Evolutionary conservation across 2,329 filamentous ascomycete genomes (phyloP), one percentile per base, ranked within the genome.

Genomic region (Phialophora chinensis): DNA sequence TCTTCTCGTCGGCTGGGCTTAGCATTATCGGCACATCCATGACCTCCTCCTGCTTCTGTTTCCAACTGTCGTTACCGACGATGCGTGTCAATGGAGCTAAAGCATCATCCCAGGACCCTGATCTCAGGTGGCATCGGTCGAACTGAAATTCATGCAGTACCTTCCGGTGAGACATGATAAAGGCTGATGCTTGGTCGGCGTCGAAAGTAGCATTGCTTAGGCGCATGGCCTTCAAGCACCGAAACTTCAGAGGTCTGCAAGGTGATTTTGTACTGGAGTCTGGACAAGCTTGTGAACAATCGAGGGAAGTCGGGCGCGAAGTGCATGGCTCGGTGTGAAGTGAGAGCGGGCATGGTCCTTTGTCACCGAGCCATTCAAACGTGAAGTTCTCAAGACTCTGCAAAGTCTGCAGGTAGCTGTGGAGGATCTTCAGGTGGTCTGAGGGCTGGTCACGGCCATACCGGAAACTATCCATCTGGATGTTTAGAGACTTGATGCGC

Each of bases 31-130:
- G 78, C 20, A 80, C 77, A 50, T 79, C 74, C 73, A 78, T 77
- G 55, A 76, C 69, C 76, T 80, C 69, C 73, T 77, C 66, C 75
- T 67, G 59, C 47, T 78, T 77, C 58, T 77, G 73, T 54, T 77
- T 78, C 66, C 75, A 78, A 65, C 79, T 77, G 4, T 80, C 78
- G 59, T 70, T 73, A 14, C 73, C 73, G 27, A 73, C 73, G 47
- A 77, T 77, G 29, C 66, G 67, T 14, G 85, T 87, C 64, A 96
- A 80, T 1, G 91, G 90, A 47, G 88, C 86, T n/a, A 96, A 84
- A 0, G 91, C 92, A 33, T 93, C 89, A 66, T 95, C 90, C 92
- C 92, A 96, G 65, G 83, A 89, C 31, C 90, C 92, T 67, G 86
- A 84, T 59, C 87, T 84, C 52, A 96, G 84, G 33, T 85, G 82